A percentile compares a stretch with the other conserved stretches of the same genome.
phyloP scores from a whole-genome alignment of 495 filamentous ascomycete genomes.

The Pseudevernia furfuracea region DNA sequence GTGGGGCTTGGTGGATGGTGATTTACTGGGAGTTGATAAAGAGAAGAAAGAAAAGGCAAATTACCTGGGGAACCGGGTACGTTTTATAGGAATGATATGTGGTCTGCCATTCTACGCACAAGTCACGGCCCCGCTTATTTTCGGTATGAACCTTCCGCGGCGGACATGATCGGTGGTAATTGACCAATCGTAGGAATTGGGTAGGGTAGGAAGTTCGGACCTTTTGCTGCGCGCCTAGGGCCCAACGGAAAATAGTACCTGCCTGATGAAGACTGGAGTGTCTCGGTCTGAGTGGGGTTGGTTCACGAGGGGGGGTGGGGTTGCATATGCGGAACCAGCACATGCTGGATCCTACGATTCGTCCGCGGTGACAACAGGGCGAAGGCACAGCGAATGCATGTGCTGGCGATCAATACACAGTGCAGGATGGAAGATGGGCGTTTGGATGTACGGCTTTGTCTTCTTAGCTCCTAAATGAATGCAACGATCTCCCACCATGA shows the following conservation, averaged over 20 bases:
- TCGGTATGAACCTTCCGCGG: background rate
- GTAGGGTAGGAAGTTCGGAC: background rate
- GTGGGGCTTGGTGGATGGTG: background rate
- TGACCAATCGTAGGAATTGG: too few relatives aligned
- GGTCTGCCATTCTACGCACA: background rate
- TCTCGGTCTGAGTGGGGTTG: background rate
- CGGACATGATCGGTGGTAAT: background rate
- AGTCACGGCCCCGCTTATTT: background rate
- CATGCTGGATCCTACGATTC: background rate
- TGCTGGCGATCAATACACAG: too few relatives aligned
- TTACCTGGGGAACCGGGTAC: too few relatives aligned
- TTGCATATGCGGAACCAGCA: constrained; percentile 2
- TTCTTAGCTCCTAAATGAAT: too few relatives aligned
- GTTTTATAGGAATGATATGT: background rate
- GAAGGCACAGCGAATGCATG: too few relatives aligned
- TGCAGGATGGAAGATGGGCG: too few relatives aligned
- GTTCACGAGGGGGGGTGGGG: background rate
- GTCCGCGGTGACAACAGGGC: background rate
- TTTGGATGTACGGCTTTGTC: too few relatives aligned
- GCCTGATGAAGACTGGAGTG: background rate
- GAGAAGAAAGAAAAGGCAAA: background rate
- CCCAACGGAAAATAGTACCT: background rate
- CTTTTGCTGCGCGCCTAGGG: background rate
- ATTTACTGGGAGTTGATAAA: background rate
- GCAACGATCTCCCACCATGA: too few relatives aligned